phyloP scores from a whole-genome alignment of 2,329 filamentous ascomycete species.

The Colletotrichum nymphaeae region DNA sequence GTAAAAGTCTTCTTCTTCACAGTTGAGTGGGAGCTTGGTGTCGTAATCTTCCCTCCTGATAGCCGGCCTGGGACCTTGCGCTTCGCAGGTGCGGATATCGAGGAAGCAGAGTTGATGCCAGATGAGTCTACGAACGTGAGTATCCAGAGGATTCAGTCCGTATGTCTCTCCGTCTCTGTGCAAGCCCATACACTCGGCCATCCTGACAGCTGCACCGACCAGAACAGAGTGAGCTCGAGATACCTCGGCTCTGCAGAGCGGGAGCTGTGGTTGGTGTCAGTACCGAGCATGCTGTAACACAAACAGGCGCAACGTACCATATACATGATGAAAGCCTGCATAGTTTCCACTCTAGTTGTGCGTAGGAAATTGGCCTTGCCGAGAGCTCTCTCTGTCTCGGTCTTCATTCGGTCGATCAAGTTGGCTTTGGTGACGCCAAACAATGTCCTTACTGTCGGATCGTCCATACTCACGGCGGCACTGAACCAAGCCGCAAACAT shows the following conservation, averaged over 20 bases:
- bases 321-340: conserved; percentile 84
- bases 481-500: conserved; percentile 78
- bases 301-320: conserved; percentile 61
- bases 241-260: conserved; percentile 77
- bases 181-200: conserved; percentile 82
- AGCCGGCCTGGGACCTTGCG: conserved; percentile 76
- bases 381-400: conserved; percentile 75
- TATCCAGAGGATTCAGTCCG: conserved; percentile 73
- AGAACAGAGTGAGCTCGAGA: conserved; percentile 80
- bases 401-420: conserved; percentile 71
- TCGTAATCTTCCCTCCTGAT: conserved; percentile 82
- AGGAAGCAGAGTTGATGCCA: conserved; percentile 85
- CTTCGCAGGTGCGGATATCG: conserved; percentile 79
- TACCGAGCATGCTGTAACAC: background rate
- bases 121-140: conserved; percentile 76
- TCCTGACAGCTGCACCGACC: conserved; percentile 76
- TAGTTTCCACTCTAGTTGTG: conserved; percentile 76
- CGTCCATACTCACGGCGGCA: conserved; percentile 73
- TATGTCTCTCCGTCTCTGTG: conserved; percentile 78
- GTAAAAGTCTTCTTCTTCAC: conserved; percentile 73
- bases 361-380: conserved; percentile 77
- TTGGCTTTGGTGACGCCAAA: conserved; percentile 66
- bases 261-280: conserved; percentile 61
- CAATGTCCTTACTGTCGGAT: conserved; percentile 60
- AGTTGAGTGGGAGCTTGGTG: conserved; percentile 77